Evolutionary conservation across 371 early-diverging fungal genomes (phyloP).

Genomic region (Racocetra persica): DNA sequence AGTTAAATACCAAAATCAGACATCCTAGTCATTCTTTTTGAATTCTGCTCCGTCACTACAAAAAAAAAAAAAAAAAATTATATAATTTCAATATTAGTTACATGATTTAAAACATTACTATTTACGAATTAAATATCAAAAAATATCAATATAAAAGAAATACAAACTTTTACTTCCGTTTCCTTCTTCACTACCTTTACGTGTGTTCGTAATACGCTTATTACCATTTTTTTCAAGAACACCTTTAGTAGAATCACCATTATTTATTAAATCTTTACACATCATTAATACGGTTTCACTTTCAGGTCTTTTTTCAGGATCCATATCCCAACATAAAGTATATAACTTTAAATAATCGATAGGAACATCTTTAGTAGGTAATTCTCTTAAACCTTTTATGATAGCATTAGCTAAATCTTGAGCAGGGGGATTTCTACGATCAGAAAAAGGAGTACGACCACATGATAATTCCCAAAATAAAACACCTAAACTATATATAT

Average conservation of each 20-base stretch:
- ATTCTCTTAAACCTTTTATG: constrained; percentile 13
- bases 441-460: neutral
- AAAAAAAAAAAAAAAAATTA: no score
- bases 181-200: neutral
- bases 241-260: neutral
- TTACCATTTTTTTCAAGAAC: neutral
- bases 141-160: neutral
- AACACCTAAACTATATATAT: constrained; percentile 25
- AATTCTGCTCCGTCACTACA: neutral
- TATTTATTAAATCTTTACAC: neutral
- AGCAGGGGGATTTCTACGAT: neutral
- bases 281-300: neutral
- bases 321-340: constrained; percentile 19
- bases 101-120: no score
- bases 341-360: neutral
- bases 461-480: constrained; percentile 21
- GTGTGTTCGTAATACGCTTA: neutral
- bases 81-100: no score
- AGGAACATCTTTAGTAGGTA: neutral
- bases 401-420: constrained; percentile 1
- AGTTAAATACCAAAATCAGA: neutral
- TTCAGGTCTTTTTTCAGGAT: neutral
- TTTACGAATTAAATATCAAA: no score
- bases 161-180: neutral
- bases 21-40: no score